Conservation (phyloP, 2,329 filamentous ascomycete species). For the Pseudogymnoascus sp. region DNA sequence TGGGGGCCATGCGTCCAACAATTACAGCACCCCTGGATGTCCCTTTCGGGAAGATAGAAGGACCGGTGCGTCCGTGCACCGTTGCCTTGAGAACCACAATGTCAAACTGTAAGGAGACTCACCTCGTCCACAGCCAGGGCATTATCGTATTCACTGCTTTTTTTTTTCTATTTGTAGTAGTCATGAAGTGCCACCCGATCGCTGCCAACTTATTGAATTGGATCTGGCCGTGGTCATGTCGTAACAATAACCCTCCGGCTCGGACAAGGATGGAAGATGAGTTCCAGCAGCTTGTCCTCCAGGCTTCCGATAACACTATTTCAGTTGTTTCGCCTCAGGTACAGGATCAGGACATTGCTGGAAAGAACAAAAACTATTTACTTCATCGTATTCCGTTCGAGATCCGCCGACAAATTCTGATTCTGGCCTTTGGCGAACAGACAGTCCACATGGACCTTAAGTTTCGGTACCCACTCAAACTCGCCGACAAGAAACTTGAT, state of each 20-base stretch:
- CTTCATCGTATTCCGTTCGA: background rate
- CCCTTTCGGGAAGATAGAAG: background rate
- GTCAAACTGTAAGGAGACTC: background rate
- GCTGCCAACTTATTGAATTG: background rate
- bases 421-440: background rate
- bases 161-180: background rate
- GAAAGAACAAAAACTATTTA: background rate
- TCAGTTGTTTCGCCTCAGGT: background rate
- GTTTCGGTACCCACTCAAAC: background rate
- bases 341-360: background rate
- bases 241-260: background rate
- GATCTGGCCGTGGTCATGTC: background rate
- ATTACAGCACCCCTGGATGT: background rate
- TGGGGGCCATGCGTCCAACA: background rate
- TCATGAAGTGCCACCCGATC: background rate
- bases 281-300: background rate
- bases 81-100: background rate
- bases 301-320: background rate
- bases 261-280: background rate
- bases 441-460: background rate
- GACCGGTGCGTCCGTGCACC: background rate
- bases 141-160: background rate
- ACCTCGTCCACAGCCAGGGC: background rate
- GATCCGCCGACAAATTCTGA: background rate
- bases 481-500: background rate